These are phyloP conservation scores for Mesembryanthemum crystallinum DNA, from an alignment of 148 eudicot genomes.

Conservation along the genomic window DNA sequence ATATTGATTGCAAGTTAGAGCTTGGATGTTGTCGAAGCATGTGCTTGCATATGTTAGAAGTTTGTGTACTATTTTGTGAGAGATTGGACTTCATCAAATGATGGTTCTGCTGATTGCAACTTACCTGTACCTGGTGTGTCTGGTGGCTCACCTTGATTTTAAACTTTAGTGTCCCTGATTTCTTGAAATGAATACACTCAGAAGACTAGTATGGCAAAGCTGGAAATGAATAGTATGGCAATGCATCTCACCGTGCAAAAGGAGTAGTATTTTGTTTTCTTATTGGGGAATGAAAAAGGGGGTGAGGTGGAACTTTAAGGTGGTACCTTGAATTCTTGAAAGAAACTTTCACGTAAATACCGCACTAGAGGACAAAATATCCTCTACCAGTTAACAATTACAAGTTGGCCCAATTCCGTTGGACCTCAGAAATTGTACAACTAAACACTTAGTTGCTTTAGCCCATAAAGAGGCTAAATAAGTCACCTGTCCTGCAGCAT, in stretches of 20 bases:
- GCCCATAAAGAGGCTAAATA: too few relatives aligned
- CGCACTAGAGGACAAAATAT: too few relatives aligned
- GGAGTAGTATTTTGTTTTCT: neutral
- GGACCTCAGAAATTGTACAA: too few relatives aligned
- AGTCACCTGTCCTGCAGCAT: too few relatives aligned
- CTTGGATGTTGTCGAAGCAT: neutral
- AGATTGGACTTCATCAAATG: neutral
- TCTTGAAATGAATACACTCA: neutral
- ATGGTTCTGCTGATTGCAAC: neutral
- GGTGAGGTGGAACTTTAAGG: too few relatives aligned
- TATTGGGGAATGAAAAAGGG: neutral
- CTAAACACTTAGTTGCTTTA: too few relatives aligned
- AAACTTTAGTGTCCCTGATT: neutral
- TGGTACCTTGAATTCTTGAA: neutral
- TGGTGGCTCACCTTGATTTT: neutral
- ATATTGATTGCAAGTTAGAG: neutral
- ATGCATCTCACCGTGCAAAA: too few relatives aligned
- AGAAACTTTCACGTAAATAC: too few relatives aligned
- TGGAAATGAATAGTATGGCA: neutral
- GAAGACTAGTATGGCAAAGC: neutral
- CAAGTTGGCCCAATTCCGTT: too few relatives aligned
- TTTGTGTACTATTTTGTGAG: neutral
- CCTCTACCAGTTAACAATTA: too few relatives aligned
- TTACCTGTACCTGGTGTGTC: neutral
- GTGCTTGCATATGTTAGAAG: neutral